A percentile compares a stretch with the other conserved stretches of the same genome.
phyloP scores from a whole-genome alignment of 345 rosid species.

The Noccaea bulbosa region DNA sequence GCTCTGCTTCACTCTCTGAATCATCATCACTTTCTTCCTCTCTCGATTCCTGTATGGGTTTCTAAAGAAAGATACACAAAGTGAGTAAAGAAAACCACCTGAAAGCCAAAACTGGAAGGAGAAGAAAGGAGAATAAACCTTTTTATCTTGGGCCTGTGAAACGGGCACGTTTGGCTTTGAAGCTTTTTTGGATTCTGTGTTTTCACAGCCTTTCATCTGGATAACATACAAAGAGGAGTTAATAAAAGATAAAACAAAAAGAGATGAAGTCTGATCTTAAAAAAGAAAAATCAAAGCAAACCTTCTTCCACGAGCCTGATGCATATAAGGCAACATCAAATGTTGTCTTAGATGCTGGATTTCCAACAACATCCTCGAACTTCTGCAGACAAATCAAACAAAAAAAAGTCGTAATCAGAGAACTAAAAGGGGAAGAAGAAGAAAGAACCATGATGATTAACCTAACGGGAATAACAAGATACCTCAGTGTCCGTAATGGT shows the following conservation, averaged over 20 bases:
- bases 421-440: background rate
- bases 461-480: conserved; percentile 9
- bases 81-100: conserved; percentile 5
- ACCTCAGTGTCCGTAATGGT: conserved; percentile 52
- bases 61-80: conserved; percentile 21
- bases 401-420: conserved; percentile 8
- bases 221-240: conserved; percentile 26
- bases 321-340: conserved; percentile 78
- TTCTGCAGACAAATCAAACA: conserved; percentile 48
- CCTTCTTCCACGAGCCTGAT: conserved; percentile 82
- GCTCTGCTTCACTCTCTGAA: conserved; percentile 60
- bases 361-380: conserved; percentile 50
- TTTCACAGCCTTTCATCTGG: conserved; percentile 59
- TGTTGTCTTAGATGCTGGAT: conserved; percentile 70
- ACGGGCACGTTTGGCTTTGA: conserved; percentile 37
- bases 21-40: conserved; percentile 63
- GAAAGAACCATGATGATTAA: conserved; percentile 15
- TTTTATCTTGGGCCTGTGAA: conserved; percentile 43
- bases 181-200: conserved; percentile 47
- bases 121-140: conserved; percentile 45
- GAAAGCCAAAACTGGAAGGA: conserved; percentile 11
- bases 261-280: background rate
- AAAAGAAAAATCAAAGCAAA: conserved; percentile 12
- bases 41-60: conserved; percentile 46
- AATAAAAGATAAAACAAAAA: conserved; percentile 9